Percentiles rank a stretch among this genome's conserved stretches.
These are phyloP conservation scores for Cyberlindnera maclurae DNA, from an alignment of 805 yeast genomes.

Conservation along the genomic window DNA sequence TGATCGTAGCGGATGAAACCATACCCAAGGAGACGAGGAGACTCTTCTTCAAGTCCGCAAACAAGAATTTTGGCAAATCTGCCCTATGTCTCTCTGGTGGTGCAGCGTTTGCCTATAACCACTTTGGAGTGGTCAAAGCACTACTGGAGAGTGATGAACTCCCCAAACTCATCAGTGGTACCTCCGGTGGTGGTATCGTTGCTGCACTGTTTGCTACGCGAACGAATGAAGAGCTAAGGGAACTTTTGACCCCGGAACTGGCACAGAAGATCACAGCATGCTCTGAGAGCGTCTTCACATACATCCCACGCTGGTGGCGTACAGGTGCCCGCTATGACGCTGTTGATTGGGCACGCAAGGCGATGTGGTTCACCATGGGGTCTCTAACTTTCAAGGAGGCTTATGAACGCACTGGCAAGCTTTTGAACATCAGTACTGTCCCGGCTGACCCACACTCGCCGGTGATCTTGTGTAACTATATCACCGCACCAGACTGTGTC, in stretches of 20 bases:
- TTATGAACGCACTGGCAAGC: slow-evolving; percentile 58
- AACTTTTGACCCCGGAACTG: slow-evolving; percentile 48
- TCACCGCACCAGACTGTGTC: slow-evolving; percentile 73
- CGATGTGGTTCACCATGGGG: slow-evolving; percentile 66
- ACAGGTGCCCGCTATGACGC: slow-evolving; percentile 80
- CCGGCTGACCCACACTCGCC: slow-evolving; percentile 82
- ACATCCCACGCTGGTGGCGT: slow-evolving; percentile 58
- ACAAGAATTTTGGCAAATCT: slow-evolving; percentile 61
- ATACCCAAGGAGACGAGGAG: slow-evolving; percentile 38
- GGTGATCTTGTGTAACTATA: slow-evolving; percentile 66
- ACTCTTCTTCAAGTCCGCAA: slow-evolving; percentile 47
- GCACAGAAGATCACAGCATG: slow-evolving; percentile 64
- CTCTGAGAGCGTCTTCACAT: slow-evolving; percentile 50
- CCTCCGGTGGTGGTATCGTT: slow-evolving; percentile 75
- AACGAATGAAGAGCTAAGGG: slow-evolving; percentile 55
- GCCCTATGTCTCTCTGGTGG: slow-evolving; percentile 76
- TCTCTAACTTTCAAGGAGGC: slow-evolving; percentile 69
- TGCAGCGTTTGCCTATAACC: slow-evolving; percentile 71
- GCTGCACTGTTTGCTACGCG: slow-evolving; percentile 69
- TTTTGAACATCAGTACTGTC: slow-evolving; percentile 67
- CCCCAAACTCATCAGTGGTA: slow-evolving; percentile 68
- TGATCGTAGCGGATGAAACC: slow-evolving; percentile 31
- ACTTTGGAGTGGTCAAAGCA: slow-evolving; percentile 71
- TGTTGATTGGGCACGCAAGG: slow-evolving; percentile 63
- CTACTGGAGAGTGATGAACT: slow-evolving; percentile 57